Evolutionary conservation across 1,284 basidiomycete genomes (phyloP).

Genomic region (Mycena sp.): DNA sequence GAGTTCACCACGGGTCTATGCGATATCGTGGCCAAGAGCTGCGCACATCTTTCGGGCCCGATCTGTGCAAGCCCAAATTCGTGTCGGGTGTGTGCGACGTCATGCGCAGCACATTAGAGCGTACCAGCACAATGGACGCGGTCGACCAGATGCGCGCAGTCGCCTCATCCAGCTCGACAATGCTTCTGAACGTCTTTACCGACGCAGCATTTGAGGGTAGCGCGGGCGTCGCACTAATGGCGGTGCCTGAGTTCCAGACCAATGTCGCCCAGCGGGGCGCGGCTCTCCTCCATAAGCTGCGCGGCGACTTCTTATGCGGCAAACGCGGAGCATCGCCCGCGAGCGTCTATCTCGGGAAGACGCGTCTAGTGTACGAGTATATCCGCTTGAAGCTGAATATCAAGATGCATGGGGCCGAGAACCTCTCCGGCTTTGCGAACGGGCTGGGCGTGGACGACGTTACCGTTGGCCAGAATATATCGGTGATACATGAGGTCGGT

Average conservation of each 20-base stretch:
- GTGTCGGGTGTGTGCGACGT: slow-evolving; percentile 44
- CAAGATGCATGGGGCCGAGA: slow-evolving; percentile 79
- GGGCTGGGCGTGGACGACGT: slow-evolving; percentile 67
- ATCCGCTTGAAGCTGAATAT: slow-evolving; percentile 73
- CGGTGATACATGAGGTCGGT: slow-evolving; percentile 71
- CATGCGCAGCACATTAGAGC: slow-evolving; percentile 66
- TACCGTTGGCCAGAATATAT: slow-evolving; percentile 73
- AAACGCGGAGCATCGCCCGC: slow-evolving; percentile 67
- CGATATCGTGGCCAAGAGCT: slow-evolving; percentile 64
- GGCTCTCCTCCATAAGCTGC: slow-evolving; percentile 58
- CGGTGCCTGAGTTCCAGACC: slow-evolving; percentile 62
- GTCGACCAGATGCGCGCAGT: slow-evolving; percentile 71
- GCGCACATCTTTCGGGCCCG: slow-evolving; percentile 53
- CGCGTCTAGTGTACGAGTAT: slow-evolving; percentile 75
- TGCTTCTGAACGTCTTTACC: slow-evolving; percentile 66
- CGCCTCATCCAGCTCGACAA: slow-evolving; percentile 65
- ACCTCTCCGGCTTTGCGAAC: slow-evolving; percentile 61
- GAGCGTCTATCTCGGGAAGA: slow-evolving; percentile 68
- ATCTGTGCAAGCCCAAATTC: slow-evolving; percentile 44
- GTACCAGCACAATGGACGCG: slow-evolving; percentile 78
- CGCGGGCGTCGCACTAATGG: slow-evolving; percentile 9
- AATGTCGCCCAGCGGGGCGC: slow-evolving; percentile 56
- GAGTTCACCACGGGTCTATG: slow-evolving; percentile 65
- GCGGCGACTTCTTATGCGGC: slow-evolving; percentile 63
- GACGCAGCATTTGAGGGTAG: neutral